Conservation (phyloP, 2,329 filamentous ascomycete genomes). For the Ophiosphaerella korrae region DNA sequence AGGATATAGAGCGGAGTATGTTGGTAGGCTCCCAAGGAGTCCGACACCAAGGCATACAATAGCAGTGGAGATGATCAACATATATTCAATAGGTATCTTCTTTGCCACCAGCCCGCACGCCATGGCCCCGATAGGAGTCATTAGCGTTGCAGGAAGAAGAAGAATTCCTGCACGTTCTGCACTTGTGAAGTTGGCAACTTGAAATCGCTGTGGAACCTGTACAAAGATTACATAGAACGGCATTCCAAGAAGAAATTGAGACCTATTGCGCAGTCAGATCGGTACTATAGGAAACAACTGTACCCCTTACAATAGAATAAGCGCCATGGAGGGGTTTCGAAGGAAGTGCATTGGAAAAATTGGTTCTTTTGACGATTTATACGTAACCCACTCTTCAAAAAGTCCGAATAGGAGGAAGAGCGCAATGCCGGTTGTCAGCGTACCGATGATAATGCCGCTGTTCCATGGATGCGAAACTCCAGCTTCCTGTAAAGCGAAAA, state of each 20-base stretch:
- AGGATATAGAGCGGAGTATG: constrained; percentile 17
- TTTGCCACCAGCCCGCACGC: constrained; percentile 24
- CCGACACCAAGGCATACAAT: constrained; percentile 32
- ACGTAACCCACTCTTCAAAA: constrained; percentile 37
- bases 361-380: constrained; percentile 27
- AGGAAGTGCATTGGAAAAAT: constrained; percentile 38
- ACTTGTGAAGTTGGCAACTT: constrained; percentile 36
- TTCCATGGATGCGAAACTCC: constrained; percentile 31
- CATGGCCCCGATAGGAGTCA: constrained; percentile 38
- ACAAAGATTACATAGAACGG: constrained; percentile 37
- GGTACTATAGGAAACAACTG: not conserved
- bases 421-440: constrained; percentile 30
- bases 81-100: constrained; percentile 24
- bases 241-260: constrained; percentile 35
- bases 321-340: constrained; percentile 25
- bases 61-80: constrained; percentile 24
- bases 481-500: constrained; percentile 41
- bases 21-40: constrained; percentile 34
- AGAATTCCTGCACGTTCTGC: constrained; percentile 39
- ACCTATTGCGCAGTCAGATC: constrained; percentile 10
- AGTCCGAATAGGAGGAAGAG: constrained; percentile 30
- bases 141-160: constrained; percentile 32
- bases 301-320: constrained; percentile 27
- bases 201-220: constrained; percentile 41
- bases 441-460: constrained; percentile 37